phyloP scores from a whole-genome alignment of 1,284 basidiomycete genomes.

The Melanopsichium pennsylvanicum region DNA sequence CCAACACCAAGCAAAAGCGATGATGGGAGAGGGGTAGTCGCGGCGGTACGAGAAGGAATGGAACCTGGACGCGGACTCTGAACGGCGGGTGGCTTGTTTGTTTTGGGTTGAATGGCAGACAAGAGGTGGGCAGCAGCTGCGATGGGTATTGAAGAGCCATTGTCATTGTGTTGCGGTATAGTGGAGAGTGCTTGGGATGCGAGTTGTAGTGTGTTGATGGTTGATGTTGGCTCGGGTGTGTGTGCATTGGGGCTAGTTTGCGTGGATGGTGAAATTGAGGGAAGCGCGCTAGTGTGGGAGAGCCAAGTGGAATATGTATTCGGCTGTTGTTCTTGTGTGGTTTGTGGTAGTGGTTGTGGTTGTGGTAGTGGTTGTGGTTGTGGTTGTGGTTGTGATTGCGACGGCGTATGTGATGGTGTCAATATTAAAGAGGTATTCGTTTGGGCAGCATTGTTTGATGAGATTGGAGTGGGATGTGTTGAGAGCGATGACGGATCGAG shows the following conservation, averaged over 20 bases:
- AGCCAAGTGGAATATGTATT: neutral
- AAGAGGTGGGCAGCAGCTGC: slow-evolving; percentile 31
- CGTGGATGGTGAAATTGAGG: slow-evolving; percentile 9
- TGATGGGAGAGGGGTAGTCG: slow-evolving; percentile 30
- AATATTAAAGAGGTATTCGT: neutral
- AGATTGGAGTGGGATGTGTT: neutral
- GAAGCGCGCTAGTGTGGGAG: slow-evolving; percentile 5
- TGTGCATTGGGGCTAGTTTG: slow-evolving; percentile 18
- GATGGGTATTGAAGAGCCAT: slow-evolving; percentile 3
- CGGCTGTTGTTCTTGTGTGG: neutral
- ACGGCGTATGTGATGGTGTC: neutral
- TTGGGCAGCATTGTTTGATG: neutral
- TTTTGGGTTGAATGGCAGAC: slow-evolving; percentile 15
- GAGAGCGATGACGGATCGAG: slow-evolving; percentile 11
- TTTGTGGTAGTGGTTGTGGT: neutral
- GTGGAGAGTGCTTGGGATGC: slow-evolving; percentile 33
- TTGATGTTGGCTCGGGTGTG: slow-evolving; percentile 14
- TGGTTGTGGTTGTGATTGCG: neutral
- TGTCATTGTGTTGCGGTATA: neutral
- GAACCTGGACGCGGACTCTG: slow-evolving; percentile 29
- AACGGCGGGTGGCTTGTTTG: slow-evolving; percentile 35
- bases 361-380: neutral
- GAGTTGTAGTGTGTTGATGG: slow-evolving; percentile 28
- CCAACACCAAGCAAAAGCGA: slow-evolving; percentile 10
- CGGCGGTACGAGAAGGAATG: slow-evolving; percentile 28